These are phyloP conservation scores for Nicotiana undulata DNA, from an alignment of 257 asterid genomes.

Conservation along the genomic window DNA sequence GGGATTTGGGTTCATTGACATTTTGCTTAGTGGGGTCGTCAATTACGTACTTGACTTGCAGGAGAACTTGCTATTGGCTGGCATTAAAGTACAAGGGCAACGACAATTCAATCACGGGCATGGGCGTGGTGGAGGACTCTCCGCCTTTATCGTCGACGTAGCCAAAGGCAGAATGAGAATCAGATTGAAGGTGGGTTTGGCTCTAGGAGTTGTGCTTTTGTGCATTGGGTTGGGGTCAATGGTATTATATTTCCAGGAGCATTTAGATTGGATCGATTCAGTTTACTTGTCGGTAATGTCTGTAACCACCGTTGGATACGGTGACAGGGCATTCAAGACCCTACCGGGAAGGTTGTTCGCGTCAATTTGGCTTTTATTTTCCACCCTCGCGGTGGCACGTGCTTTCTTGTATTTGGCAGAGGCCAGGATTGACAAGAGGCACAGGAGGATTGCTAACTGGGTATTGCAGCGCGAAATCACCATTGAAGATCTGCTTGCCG, in stretches of 20 bases:
- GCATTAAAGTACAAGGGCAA: constrained; percentile 21
- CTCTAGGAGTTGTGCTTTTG: constrained; percentile 62
- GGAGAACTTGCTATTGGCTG: constrained; percentile 52
- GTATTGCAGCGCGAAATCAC: constrained; percentile 73
- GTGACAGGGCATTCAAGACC: constrained; percentile 65
- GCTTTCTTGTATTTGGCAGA: constrained; percentile 87
- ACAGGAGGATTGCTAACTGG: constrained; percentile 70
- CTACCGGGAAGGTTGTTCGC: constrained; percentile 65
- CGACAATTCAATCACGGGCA: neutral
- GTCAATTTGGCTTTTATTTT: constrained; percentile 70
- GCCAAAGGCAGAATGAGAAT: constrained; percentile 89
- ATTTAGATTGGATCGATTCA: constrained; percentile 52
- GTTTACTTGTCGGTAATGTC: constrained; percentile 77
- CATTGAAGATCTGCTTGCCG: constrained; percentile 78
- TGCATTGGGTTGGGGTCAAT: constrained; percentile 62
- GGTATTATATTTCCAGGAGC: constrained; percentile 54
- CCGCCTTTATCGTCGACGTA: constrained; percentile 38
- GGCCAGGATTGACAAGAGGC: constrained; percentile 71
- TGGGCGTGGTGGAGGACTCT: neutral
- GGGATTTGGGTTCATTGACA: constrained; percentile 74
- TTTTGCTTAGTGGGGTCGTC: constrained; percentile 65
- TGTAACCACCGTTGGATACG: constrained; percentile 82
- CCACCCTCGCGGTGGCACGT: constrained; percentile 76
- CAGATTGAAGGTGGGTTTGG: constrained; percentile 65
- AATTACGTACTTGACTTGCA: constrained; percentile 74